Conservation (phyloP, 1,284 basidiomycete species). For the Malassezia vespertilionis region DNA sequence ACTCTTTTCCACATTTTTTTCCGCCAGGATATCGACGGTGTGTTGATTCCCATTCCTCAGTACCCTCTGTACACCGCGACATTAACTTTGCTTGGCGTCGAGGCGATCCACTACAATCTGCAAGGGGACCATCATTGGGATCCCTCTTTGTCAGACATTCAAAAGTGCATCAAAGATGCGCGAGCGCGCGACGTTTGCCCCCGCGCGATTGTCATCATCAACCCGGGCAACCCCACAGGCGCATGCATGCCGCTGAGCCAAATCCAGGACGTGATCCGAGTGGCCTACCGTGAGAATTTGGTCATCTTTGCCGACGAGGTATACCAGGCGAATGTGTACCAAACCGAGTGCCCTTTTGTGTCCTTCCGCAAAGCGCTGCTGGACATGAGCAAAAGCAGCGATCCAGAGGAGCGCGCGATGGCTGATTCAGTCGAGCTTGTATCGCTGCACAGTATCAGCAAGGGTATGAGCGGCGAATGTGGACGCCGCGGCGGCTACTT, state of each 20-base stretch:
- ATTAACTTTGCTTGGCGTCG: slow-evolving; percentile 70
- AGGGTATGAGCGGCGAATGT: slow-evolving; percentile 43
- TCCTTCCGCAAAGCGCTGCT: slow-evolving; percentile 44
- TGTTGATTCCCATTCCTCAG: slow-evolving; percentile 93
- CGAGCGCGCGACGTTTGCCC: slow-evolving; percentile 54
- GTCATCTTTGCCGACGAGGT: slow-evolving; percentile 46
- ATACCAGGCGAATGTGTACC: slow-evolving; percentile 45
- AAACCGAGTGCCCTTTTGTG: slow-evolving; percentile 35
- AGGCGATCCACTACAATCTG: slow-evolving; percentile 78
- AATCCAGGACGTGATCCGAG: slow-evolving; percentile 33
- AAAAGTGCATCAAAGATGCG: slow-evolving; percentile 60
- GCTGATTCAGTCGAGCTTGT: slow-evolving; percentile 38
- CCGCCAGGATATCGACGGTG: slow-evolving; percentile 56
- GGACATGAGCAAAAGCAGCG: slow-evolving; percentile 24
- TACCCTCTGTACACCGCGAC: slow-evolving; percentile 95
- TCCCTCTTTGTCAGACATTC: slow-evolving; percentile 64
- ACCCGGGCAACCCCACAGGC: slow-evolving; percentile 46
- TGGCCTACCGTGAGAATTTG: slow-evolving; percentile 37
- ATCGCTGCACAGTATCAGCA: slow-evolving; percentile 43
- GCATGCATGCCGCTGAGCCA: slow-evolving; percentile 33
- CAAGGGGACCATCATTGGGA: slow-evolving; percentile 74
- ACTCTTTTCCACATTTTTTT: slow-evolving; percentile 75
- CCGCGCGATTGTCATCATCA: slow-evolving; percentile 41
- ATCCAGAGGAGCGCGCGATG: slow-evolving; percentile 25
- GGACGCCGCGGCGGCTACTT: slow-evolving; percentile 45